phyloP scores from a whole-genome alignment of 176 grass and related monocot genomes.

The Aegilops longissima region DNA sequence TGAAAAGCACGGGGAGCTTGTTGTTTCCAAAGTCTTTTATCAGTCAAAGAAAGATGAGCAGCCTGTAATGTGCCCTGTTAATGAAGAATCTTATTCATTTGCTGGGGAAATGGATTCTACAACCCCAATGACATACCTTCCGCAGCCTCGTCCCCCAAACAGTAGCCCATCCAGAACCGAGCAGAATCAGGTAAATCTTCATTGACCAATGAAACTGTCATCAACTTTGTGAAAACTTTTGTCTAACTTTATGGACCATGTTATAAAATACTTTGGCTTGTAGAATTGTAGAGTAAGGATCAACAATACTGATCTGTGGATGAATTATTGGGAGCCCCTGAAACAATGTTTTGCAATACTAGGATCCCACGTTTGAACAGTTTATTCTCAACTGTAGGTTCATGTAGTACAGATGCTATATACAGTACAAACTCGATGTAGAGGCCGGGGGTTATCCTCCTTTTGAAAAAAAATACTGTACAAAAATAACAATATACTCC shows the following conservation, averaged over 20 bases:
- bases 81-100: slow-evolving; percentile 15
- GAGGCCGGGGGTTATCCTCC: too few relatives aligned
- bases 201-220: neutral
- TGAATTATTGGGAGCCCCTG: neutral
- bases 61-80: slow-evolving; percentile 21
- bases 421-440: neutral
- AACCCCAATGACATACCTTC: slow-evolving; percentile 54
- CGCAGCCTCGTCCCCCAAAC: slow-evolving; percentile 29
- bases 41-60: slow-evolving; percentile 37
- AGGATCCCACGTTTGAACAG: neutral
- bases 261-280: neutral
- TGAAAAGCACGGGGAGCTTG: slow-evolving; percentile 51
- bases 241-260: neutral
- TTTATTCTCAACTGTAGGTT: neutral
- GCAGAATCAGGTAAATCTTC: slow-evolving; percentile 48
- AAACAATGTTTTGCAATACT: neutral
- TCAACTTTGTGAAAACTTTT: too few relatives aligned
- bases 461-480: too few relatives aligned
- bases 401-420: neutral
- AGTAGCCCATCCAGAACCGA: slow-evolving; percentile 26
- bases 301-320: neutral
- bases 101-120: slow-evolving; percentile 42
- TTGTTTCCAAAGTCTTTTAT: slow-evolving; percentile 77
- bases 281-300: neutral
- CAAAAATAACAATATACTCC: too few relatives aligned